A percentile compares a stretch with the other conserved stretches of the same genome.
Conservation (phyloP, 202 grass and related monocot species). For the Brachypodium distachyon region DNA sequence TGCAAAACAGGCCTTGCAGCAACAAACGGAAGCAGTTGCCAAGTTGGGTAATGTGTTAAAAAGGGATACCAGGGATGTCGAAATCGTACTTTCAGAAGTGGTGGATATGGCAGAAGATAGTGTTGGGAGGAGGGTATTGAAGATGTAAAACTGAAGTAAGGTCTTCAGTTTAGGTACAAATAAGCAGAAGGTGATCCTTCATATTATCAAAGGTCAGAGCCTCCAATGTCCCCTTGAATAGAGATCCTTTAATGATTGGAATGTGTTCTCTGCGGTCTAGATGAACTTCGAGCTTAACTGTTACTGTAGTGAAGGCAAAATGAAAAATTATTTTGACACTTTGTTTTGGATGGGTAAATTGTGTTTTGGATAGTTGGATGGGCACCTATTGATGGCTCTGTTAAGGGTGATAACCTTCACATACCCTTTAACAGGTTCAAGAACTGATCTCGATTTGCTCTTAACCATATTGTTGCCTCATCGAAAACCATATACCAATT, state of each 20-base stretch:
- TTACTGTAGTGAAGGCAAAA: neutral
- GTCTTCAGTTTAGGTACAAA: neutral
- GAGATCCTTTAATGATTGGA: neutral
- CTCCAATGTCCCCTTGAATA: neutral
- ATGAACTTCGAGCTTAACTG: neutral
- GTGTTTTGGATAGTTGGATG: neutral
- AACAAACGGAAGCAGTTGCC: slow-evolving; percentile 80
- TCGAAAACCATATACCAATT: too few species aligned
- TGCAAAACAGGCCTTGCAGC: slow-evolving; percentile 54
- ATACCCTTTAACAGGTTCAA: too few species aligned
- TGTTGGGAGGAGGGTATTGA: slow-evolving; percentile 12
- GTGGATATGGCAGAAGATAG: slow-evolving; percentile 44
- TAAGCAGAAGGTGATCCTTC: neutral
- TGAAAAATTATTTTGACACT: slow-evolving; percentile 2
- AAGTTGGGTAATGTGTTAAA: slow-evolving; percentile 87
- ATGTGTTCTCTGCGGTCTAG: neutral
- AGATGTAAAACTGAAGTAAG: slow-evolving; percentile 8
- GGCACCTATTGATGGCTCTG: neutral
- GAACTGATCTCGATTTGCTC: neutral
- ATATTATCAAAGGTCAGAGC: neutral
- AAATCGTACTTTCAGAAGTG: slow-evolving; percentile 69
- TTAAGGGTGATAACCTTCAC: too few species aligned
- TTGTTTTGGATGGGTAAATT: neutral
- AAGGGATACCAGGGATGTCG: slow-evolving; percentile 77
- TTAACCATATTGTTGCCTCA: too few species aligned